Base-by-base conservation (phyloP, 768 basidiomycete genomes). In the Serendipita sp. region DNA sequence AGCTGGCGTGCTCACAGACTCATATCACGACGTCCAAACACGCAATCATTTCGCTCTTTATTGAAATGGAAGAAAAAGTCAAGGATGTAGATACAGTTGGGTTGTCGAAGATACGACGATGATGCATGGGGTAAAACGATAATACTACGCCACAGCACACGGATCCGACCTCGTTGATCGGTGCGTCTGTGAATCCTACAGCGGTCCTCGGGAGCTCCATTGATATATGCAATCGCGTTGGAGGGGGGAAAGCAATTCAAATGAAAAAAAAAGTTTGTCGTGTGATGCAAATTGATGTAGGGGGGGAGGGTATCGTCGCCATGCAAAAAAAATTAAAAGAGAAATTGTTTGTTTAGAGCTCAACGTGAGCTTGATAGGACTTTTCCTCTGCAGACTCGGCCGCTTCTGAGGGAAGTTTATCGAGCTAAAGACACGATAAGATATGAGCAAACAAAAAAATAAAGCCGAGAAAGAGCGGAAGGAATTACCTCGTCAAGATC, bases 401-500 rank as follows among this genome's bases (percentile, higher is more conserved):
- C 24, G n/a, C n/a, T n/a, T 33, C 53, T 7, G 22, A 22, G n/a
- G 53, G 53, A 58, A 58, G 53, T 11, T 11, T 31, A 3, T 58
- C 53, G 53, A 58, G 53, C 53, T 58, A 33, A 17, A 17, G 3
- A 24, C 22, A 58, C 17, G 1, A n/a, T n/a, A n/a, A n/a, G 17
- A n/a, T 28, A 9, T 58, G 16, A 17, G 30, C 22, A 28, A 24
- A n/a, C 30, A 7, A n/a, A n/a, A n/a, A n/a, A 1, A 28, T 28
- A 5, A 50, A 5, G n/a, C 1, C 5, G 5, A n/a, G 31, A 11
- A 64, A n/a, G 3, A 28, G 9, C 3, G 7, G 9, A 42, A 13
- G 16, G 13, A 74, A n/a, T n/a, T 42, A 88, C 87, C 72, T 77
- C 75, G 72, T 97, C 95, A 50, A 98, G 79, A 69, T 96, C 93